phyloP scores from a whole-genome alignment of 1,284 basidiomycete genomes.

The Porphyrellus sp. region DNA sequence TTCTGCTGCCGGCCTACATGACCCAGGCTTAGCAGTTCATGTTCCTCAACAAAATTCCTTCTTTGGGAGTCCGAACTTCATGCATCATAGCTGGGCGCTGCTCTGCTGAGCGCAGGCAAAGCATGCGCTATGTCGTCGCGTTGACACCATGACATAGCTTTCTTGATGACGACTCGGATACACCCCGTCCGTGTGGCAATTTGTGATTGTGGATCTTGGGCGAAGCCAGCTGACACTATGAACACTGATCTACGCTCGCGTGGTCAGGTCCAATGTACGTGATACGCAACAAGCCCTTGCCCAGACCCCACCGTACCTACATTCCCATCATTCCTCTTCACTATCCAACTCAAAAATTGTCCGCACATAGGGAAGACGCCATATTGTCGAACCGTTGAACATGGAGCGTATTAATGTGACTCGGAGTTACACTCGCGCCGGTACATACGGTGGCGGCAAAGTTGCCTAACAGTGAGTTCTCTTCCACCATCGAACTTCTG shows the following conservation, averaged over 20 bases:
- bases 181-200: slow-evolving; percentile 1
- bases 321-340: not conserved
- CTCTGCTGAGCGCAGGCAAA: no score
- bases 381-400: not conserved
- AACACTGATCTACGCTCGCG: slow-evolving; percentile 15
- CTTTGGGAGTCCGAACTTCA: no score
- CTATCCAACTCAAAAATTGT: not conserved
- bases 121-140: slow-evolving; percentile 2
- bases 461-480: no score
- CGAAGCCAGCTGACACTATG: not conserved
- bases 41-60: no score
- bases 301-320: not conserved
- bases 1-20: no score
- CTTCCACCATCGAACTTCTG: not conserved
- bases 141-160: not conserved
- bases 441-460: no score
- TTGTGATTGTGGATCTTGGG: slow-evolving; percentile 8
- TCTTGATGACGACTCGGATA: not conserved
- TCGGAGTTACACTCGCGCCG: not conserved
- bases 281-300: not conserved
- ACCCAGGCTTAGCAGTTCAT: no score
- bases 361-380: not conserved
- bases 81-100: not conserved
- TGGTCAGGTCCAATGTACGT: slow-evolving; percentile 1
- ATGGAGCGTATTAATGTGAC: not conserved